Conservation (phyloP, 768 basidiomycete genomes). For the Amylocystis lapponica region DNA sequence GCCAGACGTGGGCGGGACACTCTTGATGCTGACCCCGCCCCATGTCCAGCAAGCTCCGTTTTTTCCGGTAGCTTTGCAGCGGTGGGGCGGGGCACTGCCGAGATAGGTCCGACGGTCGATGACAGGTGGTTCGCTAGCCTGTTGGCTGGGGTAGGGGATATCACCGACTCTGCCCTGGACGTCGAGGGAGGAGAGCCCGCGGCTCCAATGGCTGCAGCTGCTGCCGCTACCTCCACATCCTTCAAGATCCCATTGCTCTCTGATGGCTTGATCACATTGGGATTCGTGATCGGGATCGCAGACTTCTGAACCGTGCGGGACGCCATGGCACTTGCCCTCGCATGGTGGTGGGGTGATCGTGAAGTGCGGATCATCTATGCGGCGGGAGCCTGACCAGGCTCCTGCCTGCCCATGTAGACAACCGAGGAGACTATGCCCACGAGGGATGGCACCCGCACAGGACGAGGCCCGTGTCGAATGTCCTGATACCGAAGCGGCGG, state of each 20-base stretch:
- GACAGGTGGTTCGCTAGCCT: slow-evolving; percentile 59
- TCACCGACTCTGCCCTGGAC: slow-evolving; percentile 4
- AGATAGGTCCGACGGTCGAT: slow-evolving; percentile 68
- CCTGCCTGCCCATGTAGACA: too few relatives aligned
- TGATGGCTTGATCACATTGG: slow-evolving; percentile 59
- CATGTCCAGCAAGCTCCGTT: slow-evolving; percentile 91
- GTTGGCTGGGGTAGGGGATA: slow-evolving; percentile 25
- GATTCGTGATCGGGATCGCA: slow-evolving; percentile 89
- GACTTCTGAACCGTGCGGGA: slow-evolving; percentile 82
- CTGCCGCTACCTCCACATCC: slow-evolving; percentile 23
- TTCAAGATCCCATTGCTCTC: slow-evolving; percentile 29
- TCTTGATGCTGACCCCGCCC: slow-evolving; percentile 93
- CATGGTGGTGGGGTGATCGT: slow-evolving; percentile 88
- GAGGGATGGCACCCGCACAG: too few relatives aligned
- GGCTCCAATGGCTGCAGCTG: slow-evolving; percentile 20
- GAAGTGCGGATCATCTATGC: slow-evolving; percentile 81
- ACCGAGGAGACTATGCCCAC: too few relatives aligned
- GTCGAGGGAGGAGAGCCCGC: slow-evolving; percentile 9
- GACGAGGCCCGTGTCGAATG: too few relatives aligned
- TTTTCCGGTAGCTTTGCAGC: slow-evolving; percentile 62
- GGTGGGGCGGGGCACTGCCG: slow-evolving; percentile 60
- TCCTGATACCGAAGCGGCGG: too few relatives aligned
- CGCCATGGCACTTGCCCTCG: slow-evolving; percentile 91
- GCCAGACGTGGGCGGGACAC: slow-evolving; percentile 69
- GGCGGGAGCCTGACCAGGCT: too few relatives aligned